A percentile compares a stretch with the other conserved stretches of the same genome.
Conservation (phyloP, 140 eudicot genomes). For the Stevia rebaudiana region DNA sequence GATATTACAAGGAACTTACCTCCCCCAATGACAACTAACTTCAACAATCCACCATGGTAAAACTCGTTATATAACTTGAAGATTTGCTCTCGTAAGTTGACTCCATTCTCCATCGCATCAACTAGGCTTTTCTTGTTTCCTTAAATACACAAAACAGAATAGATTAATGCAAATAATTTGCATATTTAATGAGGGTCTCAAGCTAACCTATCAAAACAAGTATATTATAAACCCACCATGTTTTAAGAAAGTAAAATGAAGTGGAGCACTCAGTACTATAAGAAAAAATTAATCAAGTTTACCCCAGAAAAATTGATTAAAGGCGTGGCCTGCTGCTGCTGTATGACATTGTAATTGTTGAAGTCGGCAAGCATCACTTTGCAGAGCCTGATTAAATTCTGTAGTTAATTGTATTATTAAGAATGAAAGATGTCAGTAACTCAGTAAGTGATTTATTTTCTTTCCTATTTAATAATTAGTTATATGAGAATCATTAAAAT, state of each 20-base stretch:
- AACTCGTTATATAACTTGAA: slow-evolving; percentile 57
- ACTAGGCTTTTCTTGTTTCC: slow-evolving; percentile 94
- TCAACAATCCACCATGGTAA: slow-evolving; percentile 79
- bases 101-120: slow-evolving; percentile 91
- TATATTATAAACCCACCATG: background rate
- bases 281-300: slow-evolving; percentile 15
- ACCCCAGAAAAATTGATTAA: slow-evolving; percentile 91
- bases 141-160: slow-evolving; percentile 23
- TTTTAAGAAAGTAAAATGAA: background rate
- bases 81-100: slow-evolving; percentile 69
- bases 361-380: slow-evolving; percentile 83
- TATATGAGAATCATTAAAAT: background rate
- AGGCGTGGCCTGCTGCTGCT: slow-evolving; percentile 76
- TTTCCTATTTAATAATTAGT: background rate
- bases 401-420: slow-evolving; percentile 18
- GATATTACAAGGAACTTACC: slow-evolving; percentile 36
- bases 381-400: slow-evolving; percentile 88
- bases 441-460: slow-evolving; percentile 8
- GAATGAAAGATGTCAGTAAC: slow-evolving; percentile 8
- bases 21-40: slow-evolving; percentile 85
- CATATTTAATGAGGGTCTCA: background rate
- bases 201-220: background rate
- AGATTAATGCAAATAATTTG: background rate
- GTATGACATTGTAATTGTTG: slow-evolving; percentile 96
- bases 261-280: background rate